Conservation (phyloP, 805 yeast genomes). For the Suhomyces tanzawaensis region DNA sequence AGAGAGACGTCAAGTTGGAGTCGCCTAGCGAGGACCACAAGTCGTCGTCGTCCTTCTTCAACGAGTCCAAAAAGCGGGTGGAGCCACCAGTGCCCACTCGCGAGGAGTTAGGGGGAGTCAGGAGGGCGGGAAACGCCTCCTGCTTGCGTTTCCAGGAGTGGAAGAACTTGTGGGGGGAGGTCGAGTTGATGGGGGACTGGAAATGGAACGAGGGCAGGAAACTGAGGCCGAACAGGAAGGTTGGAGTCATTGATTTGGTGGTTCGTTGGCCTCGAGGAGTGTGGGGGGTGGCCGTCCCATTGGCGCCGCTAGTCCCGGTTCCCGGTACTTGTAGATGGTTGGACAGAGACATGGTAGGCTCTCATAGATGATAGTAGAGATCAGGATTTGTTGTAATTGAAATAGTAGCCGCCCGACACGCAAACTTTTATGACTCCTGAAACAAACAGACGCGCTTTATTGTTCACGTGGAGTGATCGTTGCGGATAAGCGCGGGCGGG, state of each 20-base stretch:
- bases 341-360: slow-evolving; percentile 3
- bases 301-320: slow-evolving; percentile 3
- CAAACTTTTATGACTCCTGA: slow-evolving; percentile 6
- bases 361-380: not conserved
- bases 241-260: slow-evolving; percentile 22
- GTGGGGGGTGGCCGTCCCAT: too few species aligned
- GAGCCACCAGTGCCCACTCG: slow-evolving; percentile 5
- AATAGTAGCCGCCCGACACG: not conserved
- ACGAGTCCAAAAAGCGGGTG: slow-evolving; percentile 17
- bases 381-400: not conserved
- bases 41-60: slow-evolving; percentile 18
- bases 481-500: not conserved
- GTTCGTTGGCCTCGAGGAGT: slow-evolving; percentile 6
- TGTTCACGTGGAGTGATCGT: not conserved
- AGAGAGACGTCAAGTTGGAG: slow-evolving; percentile 14
- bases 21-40: slow-evolving; percentile 30
- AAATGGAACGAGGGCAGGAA: slow-evolving; percentile 45
- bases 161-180: slow-evolving; percentile 36
- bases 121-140: slow-evolving; percentile 4
- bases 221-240: slow-evolving; percentile 38
- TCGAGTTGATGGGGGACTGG: slow-evolving; percentile 32
- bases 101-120: slow-evolving; percentile 16
- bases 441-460: slow-evolving; percentile 7
- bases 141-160: slow-evolving; percentile 3
- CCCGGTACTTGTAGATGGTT: slow-evolving; percentile 5